Base-by-base conservation (phyloP, 2,329 filamentous ascomycete genomes). In the Trematosphaeria pertusa region DNA sequence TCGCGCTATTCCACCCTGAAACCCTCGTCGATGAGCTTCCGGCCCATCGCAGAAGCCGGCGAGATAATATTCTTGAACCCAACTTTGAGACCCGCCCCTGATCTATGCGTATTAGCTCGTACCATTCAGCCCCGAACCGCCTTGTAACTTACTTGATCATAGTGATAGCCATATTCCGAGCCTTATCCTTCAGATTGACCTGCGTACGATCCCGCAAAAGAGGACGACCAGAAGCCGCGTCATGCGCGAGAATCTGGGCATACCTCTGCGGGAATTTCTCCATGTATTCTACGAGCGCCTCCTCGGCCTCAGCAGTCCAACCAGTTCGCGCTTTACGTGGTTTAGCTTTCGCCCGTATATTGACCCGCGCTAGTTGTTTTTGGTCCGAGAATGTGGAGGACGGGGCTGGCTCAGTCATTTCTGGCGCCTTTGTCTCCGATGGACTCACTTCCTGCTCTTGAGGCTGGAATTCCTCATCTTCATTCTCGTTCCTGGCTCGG, bases 151-250 rank as follows among this genome's bases (percentile, higher is more conserved):
- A 75, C 74, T 69, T 71, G 22, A 74, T 64, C 65, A 66, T 73
- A 31, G 59, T 65, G 5, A 67, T 47, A 9, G 72, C 71, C 61
- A 76, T 70, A 33, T 66, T 75, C 37, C 72, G 59, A 10, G 65
- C 73, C 50, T 76, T 76, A 35, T 77, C 74, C 51, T 76, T 77
- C 6, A 84, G 50, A 34, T 81, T 78, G 2, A 82, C 79, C 48
- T 85, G 79, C 5, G 65, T 71, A 2, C 82, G 73, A 3, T 64
- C 54, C 9, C 69, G 58, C 15, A 71, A 43, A 8, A 64, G 34
- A 32, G 68, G 64, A 9, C 43, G 24, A 0, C 56, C 54, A 1
- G 48, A 32, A 14, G 2, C 33, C 5, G 35, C 26, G 37, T 71
- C 67, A n/a, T 54, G 26, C 17, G 45, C 33, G 4, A 64, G 31